Evolutionary conservation across 2,329 filamentous ascomycete species (phyloP), one percentile per base, ranked within the genome.

Genomic region (Dryadomyces quercivorus): DNA sequence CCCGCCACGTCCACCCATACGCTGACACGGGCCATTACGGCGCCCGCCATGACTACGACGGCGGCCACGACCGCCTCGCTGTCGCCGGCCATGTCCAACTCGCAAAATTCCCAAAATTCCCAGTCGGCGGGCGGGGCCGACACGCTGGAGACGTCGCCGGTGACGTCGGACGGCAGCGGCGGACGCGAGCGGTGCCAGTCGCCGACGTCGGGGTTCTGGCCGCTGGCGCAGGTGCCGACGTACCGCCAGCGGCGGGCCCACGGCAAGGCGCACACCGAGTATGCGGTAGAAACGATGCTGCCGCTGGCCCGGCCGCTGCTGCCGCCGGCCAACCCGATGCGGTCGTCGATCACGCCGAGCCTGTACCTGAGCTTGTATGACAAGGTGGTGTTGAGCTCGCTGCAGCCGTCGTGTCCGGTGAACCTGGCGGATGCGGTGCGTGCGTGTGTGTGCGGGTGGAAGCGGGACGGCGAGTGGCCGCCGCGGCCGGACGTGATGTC

Each of bases 401-500:
- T 93, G 59, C 88, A 89, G 2, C 92, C 92, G 0, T 85, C 86
- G 1, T 88, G 94, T 16, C 92, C 92, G 3, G 86, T 96, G 63
- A 96, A 95, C 62, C 78, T 97, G 0, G 72, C 77, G 34, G 88
- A 95, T 62, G 84, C 96, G 72, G 81, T 88, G 21, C 78, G 82
- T 10, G 82, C 88, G 13, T 86, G 92, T 60, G 90, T 97, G 1
- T 77, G 85, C 31, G 92, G 92, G 46, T 96, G 92, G 92, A 95
- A 94, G 68, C 78, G 88, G 44, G 88, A 93, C 62, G 91, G 90
- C 16, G 88, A 95, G 67, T 97, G 92, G 92, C 91, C 92, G 5
- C 88, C 87, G 1, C 81, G 48, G 15, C 21, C 22, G 46, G 21
- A 48, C 20, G 26, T 50, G 44, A 22, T 31, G 10, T n/a, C 45